Percentiles rank a stretch among this genome's conserved stretches.
phyloP scores from a whole-genome alignment of 805 yeast genomes.

The Wickerhamiella nectarea region DNA sequence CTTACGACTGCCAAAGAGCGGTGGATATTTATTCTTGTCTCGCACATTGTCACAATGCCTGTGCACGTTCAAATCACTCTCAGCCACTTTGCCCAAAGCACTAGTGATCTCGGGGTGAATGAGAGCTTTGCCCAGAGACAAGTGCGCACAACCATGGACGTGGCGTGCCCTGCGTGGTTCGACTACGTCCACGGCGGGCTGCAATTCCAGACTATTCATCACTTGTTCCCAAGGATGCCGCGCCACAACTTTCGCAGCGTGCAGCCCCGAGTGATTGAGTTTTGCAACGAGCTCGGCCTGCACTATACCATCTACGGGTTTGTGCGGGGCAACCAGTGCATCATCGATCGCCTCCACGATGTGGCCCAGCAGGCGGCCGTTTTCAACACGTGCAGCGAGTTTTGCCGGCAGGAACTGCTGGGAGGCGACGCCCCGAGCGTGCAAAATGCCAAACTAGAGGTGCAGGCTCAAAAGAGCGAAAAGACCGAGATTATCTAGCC shows the following conservation, averaged over 20 bases:
- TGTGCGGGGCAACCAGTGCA: conserved; percentile 59
- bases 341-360: conserved; percentile 54
- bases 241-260: conserved; percentile 71
- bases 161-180: conserved; percentile 84
- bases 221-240: conserved; percentile 77
- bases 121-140: conserved; percentile 74
- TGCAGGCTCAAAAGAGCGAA: background rate
- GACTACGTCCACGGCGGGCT: conserved; percentile 86
- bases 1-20: conserved; percentile 43
- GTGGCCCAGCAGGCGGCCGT: conserved; percentile 69
- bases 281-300: conserved; percentile 64
- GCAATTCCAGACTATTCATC: conserved; percentile 86
- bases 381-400: conserved; percentile 56
- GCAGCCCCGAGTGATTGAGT: conserved; percentile 57
- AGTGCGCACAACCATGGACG: conserved; percentile 86
- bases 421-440: conserved; percentile 12
- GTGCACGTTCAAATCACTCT: conserved; percentile 89
- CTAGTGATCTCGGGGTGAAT: conserved; percentile 67
- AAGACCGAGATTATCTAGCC: too few species aligned
- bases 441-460: conserved; percentile 6
- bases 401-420: conserved; percentile 39
- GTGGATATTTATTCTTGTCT: conserved; percentile 48
- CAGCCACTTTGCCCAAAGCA: conserved; percentile 88
- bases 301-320: conserved; percentile 77
- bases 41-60: conserved; percentile 73